phyloP scores from a whole-genome alignment of 2,329 filamentous ascomycete genomes.

The Trichoderma breve region DNA sequence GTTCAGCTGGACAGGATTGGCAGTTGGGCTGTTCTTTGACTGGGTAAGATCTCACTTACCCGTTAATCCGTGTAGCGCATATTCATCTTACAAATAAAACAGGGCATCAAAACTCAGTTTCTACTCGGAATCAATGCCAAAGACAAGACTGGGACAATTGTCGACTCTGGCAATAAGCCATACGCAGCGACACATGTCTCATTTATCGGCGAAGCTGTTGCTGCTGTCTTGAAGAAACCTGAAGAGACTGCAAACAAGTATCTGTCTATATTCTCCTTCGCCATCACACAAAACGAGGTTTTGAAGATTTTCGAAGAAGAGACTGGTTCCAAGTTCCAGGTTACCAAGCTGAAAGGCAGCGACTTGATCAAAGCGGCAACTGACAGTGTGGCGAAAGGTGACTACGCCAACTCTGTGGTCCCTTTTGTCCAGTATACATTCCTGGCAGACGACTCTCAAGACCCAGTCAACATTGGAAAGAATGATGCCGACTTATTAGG shows the following conservation, averaged over 20 bases:
- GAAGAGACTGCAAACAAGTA: not conserved
- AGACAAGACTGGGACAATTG: not conserved
- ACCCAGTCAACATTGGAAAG: not conserved
- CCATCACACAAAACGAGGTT: not conserved
- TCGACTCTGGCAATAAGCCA: not conserved
- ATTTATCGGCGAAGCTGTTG: not conserved
- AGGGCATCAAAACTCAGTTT: not conserved
- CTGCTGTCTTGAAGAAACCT: not conserved
- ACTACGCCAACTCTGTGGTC: not conserved
- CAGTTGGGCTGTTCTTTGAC: not conserved
- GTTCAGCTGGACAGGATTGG: not conserved
- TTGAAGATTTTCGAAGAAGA: constrained; percentile 5
- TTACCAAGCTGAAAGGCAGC: not conserved
- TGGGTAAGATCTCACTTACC: not conserved
- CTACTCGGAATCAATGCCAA: not conserved
- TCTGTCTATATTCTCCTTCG: not conserved
- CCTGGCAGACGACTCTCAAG: not conserved
- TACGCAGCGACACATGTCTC: not conserved
- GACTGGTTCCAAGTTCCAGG: not conserved
- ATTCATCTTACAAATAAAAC: not conserved
- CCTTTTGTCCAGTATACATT: not conserved
- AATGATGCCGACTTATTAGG: not conserved
- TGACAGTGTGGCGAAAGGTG: not conserved
- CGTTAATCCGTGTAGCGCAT: not conserved
- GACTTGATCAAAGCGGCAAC: not conserved